Conservation (phyloP, 257 asterid genomes). For the Solanum tacnaense region DNA sequence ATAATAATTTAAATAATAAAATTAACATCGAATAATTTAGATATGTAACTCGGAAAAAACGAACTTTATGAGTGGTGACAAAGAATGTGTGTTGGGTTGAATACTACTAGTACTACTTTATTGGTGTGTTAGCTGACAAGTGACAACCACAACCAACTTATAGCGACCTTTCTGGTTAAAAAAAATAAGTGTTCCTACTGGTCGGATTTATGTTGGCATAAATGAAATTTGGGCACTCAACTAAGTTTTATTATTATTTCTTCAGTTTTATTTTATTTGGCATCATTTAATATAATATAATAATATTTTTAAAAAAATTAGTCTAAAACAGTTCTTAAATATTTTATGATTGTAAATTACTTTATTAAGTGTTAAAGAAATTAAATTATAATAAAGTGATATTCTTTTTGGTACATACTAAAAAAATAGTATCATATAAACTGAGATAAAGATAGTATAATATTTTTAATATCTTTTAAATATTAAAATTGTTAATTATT, state of each 20-base stretch:
- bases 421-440: accelerated
- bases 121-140: background rate
- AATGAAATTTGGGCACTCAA: background rate
- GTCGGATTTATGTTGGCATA: background rate
- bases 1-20: too few species aligned
- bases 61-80: background rate
- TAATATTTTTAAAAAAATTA: too few species aligned
- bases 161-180: background rate
- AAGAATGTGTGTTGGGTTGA: background rate
- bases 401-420: too few species aligned
- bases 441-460: too few species aligned
- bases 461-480: too few species aligned
- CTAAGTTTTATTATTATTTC: background rate
- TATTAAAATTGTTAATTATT: too few species aligned
- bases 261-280: too few species aligned
- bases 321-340: accelerated
- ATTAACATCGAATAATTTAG: accelerated
- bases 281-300: too few species aligned
- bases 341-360: too few species aligned
- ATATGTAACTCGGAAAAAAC: accelerated
- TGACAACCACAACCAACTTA: background rate
- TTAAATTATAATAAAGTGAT: too few species aligned
- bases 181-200: background rate
- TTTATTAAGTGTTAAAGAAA: too few species aligned
- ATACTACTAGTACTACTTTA: background rate